phyloP scores from a whole-genome alignment of 148 eudicot species.

The Tetragonia tetragonoides region DNA sequence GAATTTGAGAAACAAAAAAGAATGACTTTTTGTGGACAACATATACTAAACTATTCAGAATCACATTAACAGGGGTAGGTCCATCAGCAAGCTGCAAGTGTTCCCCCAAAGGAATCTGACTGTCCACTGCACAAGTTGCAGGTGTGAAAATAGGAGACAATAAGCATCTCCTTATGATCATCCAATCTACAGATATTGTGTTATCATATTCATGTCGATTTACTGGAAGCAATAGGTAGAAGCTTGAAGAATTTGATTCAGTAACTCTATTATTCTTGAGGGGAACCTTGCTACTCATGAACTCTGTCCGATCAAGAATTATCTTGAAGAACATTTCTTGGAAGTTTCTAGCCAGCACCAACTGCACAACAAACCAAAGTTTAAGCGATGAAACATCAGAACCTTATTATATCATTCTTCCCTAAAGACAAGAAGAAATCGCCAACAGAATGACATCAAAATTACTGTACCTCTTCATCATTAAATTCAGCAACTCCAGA shows the following conservation, averaged over 20 bases:
- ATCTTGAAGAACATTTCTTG: conserved; percentile 77
- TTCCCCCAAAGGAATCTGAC: conserved; percentile 17
- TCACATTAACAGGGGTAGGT: conserved; percentile 36
- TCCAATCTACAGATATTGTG: conserved; percentile 68
- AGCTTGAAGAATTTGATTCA: conserved; percentile 41
- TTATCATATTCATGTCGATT: conserved; percentile 27
- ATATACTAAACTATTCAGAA: conserved; percentile 81
- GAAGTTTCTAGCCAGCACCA: conserved; percentile 62
- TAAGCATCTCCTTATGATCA: conserved; percentile 63
- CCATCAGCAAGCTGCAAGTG: conserved; percentile 83
- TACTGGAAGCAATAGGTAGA: conserved; percentile 84
- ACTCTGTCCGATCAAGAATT: conserved; percentile 73
- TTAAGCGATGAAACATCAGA: neutral
- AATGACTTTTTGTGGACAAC: conserved; percentile 64
- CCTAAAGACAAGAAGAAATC: neutral
- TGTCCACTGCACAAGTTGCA: conserved; percentile 20
- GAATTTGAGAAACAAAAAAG: conserved; percentile 71
- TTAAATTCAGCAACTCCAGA: conserved; percentile 48
- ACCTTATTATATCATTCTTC: neutral
- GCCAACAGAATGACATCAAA: neutral
- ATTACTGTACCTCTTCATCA: conserved; percentile 56
- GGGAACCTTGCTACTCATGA: conserved; percentile 52
- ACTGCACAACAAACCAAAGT: conserved; percentile 40
- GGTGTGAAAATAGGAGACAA: conserved; percentile 72
- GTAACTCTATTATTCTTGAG: conserved; percentile 36